A percentile compares a stretch with the other conserved stretches of the same genome.
Conservation (phyloP, 2,329 filamentous ascomycete genomes). For the Coniella vitis region DNA sequence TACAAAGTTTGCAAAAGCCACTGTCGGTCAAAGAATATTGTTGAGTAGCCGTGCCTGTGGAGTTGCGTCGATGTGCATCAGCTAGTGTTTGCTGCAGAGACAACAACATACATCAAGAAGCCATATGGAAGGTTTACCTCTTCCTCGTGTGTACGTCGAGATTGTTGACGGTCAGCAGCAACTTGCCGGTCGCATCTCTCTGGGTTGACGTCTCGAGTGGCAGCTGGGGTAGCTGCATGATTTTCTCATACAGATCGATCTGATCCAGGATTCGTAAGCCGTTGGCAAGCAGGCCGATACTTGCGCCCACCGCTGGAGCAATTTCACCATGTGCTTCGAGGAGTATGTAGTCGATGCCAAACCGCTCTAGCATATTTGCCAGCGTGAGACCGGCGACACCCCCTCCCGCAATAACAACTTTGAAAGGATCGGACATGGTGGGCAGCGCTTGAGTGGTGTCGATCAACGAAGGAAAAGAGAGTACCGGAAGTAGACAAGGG, state of each 20-base stretch:
- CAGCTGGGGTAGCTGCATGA: slow-evolving; percentile 19
- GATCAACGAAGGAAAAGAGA: no score
- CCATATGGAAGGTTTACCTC: no score
- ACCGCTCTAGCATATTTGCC: slow-evolving; percentile 34
- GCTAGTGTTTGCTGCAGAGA: background rate
- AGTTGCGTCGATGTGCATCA: background rate
- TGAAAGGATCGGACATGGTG: no score
- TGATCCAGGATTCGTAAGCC: slow-evolving; percentile 43
- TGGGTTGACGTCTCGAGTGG: no score
- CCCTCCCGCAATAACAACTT: slow-evolving; percentile 41
- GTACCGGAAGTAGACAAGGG: no score
- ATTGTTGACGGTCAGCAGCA: no score
- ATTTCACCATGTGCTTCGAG: slow-evolving; percentile 37
- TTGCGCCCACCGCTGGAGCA: slow-evolving; percentile 39
- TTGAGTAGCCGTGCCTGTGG: slow-evolving; percentile 26
- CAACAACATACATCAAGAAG: no score
- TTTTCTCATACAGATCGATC: slow-evolving; percentile 32
- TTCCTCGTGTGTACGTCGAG: no score
- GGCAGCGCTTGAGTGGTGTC: no score
- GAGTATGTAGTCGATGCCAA: slow-evolving; percentile 40
- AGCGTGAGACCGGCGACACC: slow-evolving; percentile 40
- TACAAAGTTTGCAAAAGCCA: slow-evolving; percentile 28
- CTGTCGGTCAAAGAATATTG: slow-evolving; percentile 30
- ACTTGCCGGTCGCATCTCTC: no score
- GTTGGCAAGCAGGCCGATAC: slow-evolving; percentile 37